Evolutionary conservation across 1,139 yeast genomes (phyloP).

Genomic region (Petasospora fabianii): DNA sequence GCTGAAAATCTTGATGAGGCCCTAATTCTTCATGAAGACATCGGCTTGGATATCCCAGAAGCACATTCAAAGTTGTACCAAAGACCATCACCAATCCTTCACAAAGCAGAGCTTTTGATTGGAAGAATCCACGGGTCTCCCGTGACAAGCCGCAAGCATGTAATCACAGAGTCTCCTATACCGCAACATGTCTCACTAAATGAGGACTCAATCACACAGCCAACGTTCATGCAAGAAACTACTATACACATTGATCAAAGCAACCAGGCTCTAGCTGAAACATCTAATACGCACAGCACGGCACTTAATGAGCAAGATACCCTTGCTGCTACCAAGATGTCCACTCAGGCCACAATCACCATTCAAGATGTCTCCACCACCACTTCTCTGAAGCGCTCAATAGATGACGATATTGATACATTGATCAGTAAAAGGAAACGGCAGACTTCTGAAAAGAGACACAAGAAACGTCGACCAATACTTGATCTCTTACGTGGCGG

Average conservation of each 20-base stretch:
- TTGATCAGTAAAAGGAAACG: slow-evolving; percentile 12
- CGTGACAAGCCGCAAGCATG: too few species aligned
- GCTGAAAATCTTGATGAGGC: not conserved
- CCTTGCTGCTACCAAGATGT: not conserved
- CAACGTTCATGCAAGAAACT: not conserved
- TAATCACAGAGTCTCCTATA: not conserved
- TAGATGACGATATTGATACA: slow-evolving; percentile 29
- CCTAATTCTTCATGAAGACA: not conserved
- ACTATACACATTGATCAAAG: not conserved
- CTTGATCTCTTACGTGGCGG: slow-evolving; percentile 8
- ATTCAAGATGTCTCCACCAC: not conserved
- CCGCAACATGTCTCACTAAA: not conserved
- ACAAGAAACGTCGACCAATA: slow-evolving; percentile 4
- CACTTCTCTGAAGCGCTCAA: not conserved
- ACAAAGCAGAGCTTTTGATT: too few species aligned
- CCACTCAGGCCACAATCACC: not conserved
- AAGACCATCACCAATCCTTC: too few species aligned
- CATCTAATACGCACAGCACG: not conserved
- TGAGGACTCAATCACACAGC: not conserved
- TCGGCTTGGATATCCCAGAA: too few species aligned
- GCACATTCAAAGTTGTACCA: too few species aligned
- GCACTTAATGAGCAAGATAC: not conserved
- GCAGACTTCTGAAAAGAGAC: not conserved
- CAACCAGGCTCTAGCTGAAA: too few species aligned
- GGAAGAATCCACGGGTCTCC: too few species aligned